A percentile compares a stretch with the other conserved stretches of the same genome.
phyloP scores from a whole-genome alignment of 768 basidiomycete species.

The Lactarius sanguifluus region DNA sequence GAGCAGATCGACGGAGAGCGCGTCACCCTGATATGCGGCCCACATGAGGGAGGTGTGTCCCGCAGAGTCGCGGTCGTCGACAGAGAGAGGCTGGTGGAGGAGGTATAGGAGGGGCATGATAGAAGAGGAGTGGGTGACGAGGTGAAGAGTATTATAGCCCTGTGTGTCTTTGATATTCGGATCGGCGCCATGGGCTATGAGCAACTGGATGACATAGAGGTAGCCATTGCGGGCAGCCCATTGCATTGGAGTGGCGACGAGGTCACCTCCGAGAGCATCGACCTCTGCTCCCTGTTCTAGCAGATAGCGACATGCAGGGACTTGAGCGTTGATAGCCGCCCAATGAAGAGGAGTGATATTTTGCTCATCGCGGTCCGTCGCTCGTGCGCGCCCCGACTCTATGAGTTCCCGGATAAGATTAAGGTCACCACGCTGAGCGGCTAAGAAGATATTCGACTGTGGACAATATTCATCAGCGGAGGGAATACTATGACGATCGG shows the following conservation, averaged over 20 bases:
- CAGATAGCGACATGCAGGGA: slow-evolving; percentile 83
- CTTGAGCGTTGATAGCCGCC: slow-evolving; percentile 96
- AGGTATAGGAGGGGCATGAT: slow-evolving; percentile 94
- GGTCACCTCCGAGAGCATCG: slow-evolving; percentile 91
- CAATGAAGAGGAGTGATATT: slow-evolving; percentile 97
- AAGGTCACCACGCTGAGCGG: slow-evolving; percentile 87
- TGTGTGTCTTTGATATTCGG: slow-evolving; percentile 89
- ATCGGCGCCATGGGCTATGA: slow-evolving; percentile 88
- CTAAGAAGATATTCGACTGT: slow-evolving; percentile 72
- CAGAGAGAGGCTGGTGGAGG: slow-evolving; percentile 88
- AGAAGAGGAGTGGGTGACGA: slow-evolving; percentile 90
- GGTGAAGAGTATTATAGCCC: slow-evolving; percentile 94
- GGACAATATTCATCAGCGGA: not conserved
- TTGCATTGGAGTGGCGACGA: slow-evolving; percentile 92
- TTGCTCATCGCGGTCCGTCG: slow-evolving; percentile 81
- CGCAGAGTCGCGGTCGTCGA: slow-evolving; percentile 86
- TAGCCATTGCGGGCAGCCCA: slow-evolving; percentile 99
- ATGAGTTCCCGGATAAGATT: slow-evolving; percentile 61
- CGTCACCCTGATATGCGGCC: slow-evolving; percentile 99
- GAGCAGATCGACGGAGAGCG: slow-evolving; percentile 87
- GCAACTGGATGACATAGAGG: slow-evolving; percentile 90
- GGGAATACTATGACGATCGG: not conserved
- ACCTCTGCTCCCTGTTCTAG: slow-evolving; percentile 93
- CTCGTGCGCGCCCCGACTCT: slow-evolving; percentile 65
- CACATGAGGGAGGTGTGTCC: slow-evolving; percentile 98